phyloP scores from a whole-genome alignment of 2,329 filamentous ascomycete species.

The Colletotrichum siamense region DNA sequence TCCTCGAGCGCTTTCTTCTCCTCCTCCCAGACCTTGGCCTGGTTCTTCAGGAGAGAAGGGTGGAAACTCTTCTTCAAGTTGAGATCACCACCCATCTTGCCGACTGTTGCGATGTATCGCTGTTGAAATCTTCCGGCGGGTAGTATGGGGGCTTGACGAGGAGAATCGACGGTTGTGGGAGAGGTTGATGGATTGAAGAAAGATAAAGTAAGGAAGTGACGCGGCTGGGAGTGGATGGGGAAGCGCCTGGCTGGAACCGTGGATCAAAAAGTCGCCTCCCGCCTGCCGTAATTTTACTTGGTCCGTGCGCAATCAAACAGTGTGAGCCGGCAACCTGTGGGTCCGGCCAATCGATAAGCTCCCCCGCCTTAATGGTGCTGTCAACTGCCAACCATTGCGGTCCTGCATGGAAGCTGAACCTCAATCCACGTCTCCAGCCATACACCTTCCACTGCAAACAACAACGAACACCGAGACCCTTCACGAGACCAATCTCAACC shows the following conservation, averaged over 20 bases:
- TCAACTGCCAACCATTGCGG: background rate
- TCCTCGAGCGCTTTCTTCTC: constrained; percentile 93
- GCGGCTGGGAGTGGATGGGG: background rate
- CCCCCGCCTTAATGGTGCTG: constrained; percentile 9
- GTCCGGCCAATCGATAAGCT: constrained; percentile 22
- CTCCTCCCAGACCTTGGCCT: constrained; percentile 87
- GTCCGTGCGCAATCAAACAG: background rate
- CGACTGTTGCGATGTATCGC: constrained; percentile 13
- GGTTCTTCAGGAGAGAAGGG: constrained; percentile 88
- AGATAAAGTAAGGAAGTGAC: background rate
- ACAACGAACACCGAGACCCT: background rate
- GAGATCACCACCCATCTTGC: constrained; percentile 89
- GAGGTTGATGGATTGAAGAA: background rate
- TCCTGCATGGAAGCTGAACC: background rate
- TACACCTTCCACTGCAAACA: background rate
- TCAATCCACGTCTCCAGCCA: background rate
- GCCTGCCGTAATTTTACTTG: background rate
- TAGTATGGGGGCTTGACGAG: background rate
- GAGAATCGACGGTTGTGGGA: background rate
- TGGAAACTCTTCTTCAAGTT: constrained; percentile 97
- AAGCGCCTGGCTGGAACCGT: background rate
- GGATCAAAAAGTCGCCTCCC: constrained; percentile 12
- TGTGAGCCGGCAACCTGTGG: background rate
- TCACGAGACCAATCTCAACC: background rate
- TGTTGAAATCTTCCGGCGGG: background rate